Percentiles rank a stretch among this genome's conserved stretches.
Conservation (phyloP, 306 rosid genomes). For the Castanopsis chinensis region DNA sequence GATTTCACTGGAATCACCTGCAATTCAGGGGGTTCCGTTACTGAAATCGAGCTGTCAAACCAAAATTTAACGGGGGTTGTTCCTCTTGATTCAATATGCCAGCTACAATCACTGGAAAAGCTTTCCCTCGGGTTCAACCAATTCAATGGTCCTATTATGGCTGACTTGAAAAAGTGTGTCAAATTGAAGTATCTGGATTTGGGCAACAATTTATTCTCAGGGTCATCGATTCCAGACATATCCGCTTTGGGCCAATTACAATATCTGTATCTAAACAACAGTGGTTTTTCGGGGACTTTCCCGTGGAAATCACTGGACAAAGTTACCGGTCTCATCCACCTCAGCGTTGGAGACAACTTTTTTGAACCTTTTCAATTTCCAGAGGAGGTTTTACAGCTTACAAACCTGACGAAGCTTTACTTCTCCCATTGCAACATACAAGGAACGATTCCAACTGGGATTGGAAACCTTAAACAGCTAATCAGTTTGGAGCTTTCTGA, state of each 20-base stretch:
- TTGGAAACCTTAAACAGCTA: constrained; percentile 67
- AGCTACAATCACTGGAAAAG: constrained; percentile 47
- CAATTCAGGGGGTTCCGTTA: constrained; percentile 31
- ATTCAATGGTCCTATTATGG: constrained; percentile 35
- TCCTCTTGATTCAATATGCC: constrained; percentile 65
- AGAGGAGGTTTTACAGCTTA: constrained; percentile 33
- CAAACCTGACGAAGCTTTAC: constrained; percentile 60
- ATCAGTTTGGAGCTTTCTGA: constrained; percentile 53
- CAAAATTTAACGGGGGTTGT: constrained; percentile 47
- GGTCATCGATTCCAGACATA: constrained; percentile 56
- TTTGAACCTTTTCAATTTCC: constrained; percentile 60
- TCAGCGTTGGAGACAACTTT: constrained; percentile 78
- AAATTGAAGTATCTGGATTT: constrained; percentile 59
- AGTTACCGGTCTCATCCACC: constrained; percentile 42
- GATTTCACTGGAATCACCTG: constrained; percentile 61
- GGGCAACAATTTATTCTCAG: constrained; percentile 61
- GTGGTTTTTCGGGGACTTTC: constrained; percentile 67
- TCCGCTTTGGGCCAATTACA: constrained; percentile 42
- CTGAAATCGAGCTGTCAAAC: constrained; percentile 55
- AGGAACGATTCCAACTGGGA: constrained; percentile 61
- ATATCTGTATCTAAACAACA: constrained; percentile 48
- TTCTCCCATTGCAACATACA: constrained; percentile 52
- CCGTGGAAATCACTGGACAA: constrained; percentile 67
- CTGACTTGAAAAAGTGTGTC: constrained; percentile 56
- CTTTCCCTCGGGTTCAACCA: constrained; percentile 61